Base-by-base conservation (phyloP, 371 early-diverging fungal species). In the Mucor racemosus region DNA sequence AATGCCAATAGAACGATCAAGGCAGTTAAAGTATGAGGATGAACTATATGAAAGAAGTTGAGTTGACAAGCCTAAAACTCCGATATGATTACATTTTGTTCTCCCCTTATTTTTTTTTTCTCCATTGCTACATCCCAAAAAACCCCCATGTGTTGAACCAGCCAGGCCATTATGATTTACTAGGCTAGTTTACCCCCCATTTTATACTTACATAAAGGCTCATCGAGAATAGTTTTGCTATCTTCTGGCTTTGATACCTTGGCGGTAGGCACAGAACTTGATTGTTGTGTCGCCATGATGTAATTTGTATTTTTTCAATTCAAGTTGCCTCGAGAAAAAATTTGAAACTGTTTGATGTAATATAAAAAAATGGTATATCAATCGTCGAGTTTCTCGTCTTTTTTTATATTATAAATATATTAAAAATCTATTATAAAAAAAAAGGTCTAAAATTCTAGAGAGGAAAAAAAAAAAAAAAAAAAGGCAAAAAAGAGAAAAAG, bases 21-120 rank as follows among this genome's bases (percentile, higher is more conserved):
- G 5, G 79, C 86, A 0, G 86, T 82, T 42, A 85, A 53, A 0
- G 84, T 85, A 53, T 82, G 84, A 40, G 86, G 86, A 66, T 84
- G 86, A 62, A 80, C 84, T 84, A 58, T 1, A 17, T 44, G 53
- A 13, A 26, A 15, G 36, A 33, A 36, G 39, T 17, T 60, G 63
- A 62, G 55, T 54, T 62, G 63, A 62, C 54, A 62, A 44, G 35
- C 31, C 46, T n/a, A 26, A 60, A 60, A 44, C 61, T 36, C 61
- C 61, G 61, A n/a, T n/a, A 36, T 56, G 36, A 14, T 53, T 53
- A n/a, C 14, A 46, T 46, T 46, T 46, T 19, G 19, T 6, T 46
- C 46, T 46, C 46, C 46, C 46, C 46, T 19, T 19, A 3, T 38
- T 38, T 38, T 38, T 26, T 26, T 26, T 26, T 26, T 26, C 3